Base-by-base conservation (phyloP, 495 filamentous ascomycete species). In the Amphirosellinia nigrospora region DNA sequence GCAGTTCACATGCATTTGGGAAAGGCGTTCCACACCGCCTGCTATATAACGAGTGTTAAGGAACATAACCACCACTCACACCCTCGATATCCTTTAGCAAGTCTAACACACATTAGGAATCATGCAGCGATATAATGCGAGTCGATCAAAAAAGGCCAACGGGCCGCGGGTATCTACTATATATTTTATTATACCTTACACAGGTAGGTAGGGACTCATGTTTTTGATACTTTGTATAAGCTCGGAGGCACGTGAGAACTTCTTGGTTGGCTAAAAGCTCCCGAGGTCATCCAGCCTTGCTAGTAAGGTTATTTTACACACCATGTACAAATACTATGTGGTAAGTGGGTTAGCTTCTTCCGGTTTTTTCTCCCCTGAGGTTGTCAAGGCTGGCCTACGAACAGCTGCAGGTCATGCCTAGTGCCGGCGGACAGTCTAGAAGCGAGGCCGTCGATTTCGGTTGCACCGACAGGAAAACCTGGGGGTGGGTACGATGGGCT, bases 1-100 rank as follows among this genome's bases (percentile, higher is more conserved):
- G 16, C 30, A 34, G 15, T 34, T 56, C 30, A 58, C 4, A n/a
- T 16, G 55, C 55, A 11, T 36, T 19, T 58, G 0, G 19, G 55
- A 56, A 34, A 56, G 28, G 16, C 19, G 38, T 58, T 58, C 3
- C 55, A 58, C 55, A 58, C 55, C 55, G 55, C 55, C 55, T 36
- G 15, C 53, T 34, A 36, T 21, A 32, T 34, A 26, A 52, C 53
- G 15, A 26, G 16, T 36, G 16, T n/a, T 32, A 36, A 56, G 53
- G 36, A 55, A 28, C 9, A 15, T 15, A n/a, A 56, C 52, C 30
- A 56, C 28, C 28, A 34, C 15, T 19, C 2, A 7, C n/a, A 56
- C 21, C 9, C 21, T 4, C 48, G 13, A n/a, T 32, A 19, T 55
- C 16, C 26, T 55, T 6, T 21, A 36, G 30, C 52, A 16, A 32